These are phyloP conservation scores for Allium cepa DNA, from an alignment of 106 monocot species.

Conservation along the genomic window DNA sequence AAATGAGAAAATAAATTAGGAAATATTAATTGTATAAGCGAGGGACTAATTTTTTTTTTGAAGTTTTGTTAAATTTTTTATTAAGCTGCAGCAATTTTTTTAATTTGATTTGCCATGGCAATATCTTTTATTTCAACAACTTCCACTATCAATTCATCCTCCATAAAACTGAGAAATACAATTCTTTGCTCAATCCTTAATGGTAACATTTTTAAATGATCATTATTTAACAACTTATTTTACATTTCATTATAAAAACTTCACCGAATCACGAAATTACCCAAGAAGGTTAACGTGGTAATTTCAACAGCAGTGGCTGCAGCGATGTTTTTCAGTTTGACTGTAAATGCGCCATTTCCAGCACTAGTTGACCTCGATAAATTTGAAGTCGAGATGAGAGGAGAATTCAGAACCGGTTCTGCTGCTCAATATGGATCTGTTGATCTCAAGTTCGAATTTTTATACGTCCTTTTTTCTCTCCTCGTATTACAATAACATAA, in stretches of 20 bases:
- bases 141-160: not conserved
- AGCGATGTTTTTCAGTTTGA: slow-evolving; percentile 30
- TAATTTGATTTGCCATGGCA: not conserved
- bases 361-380: slow-evolving; percentile 85
- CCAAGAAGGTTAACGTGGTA: slow-evolving; percentile 31
- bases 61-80: too few relatives aligned
- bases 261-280: not conserved
- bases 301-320: slow-evolving; percentile 48
- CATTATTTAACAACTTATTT: too few relatives aligned
- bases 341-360: slow-evolving; percentile 23
- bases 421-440: slow-evolving; percentile 94
- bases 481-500: too few relatives aligned
- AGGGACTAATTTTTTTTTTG: too few relatives aligned
- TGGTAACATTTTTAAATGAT: not conserved
- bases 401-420: slow-evolving; percentile 94
- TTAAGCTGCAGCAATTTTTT: too few relatives aligned
- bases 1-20: too few relatives aligned
- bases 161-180: too few relatives aligned
- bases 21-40: too few relatives aligned
- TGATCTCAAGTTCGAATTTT: slow-evolving; percentile 65
- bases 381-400: slow-evolving; percentile 72
- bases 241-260: too few relatives aligned
- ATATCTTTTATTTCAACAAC: not conserved
- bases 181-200: not conserved
- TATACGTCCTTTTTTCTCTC: too few relatives aligned